Evolutionary conservation across 1,284 basidiomycete species (phyloP).

Genomic region (Cryptococcus neoformans): DNA sequence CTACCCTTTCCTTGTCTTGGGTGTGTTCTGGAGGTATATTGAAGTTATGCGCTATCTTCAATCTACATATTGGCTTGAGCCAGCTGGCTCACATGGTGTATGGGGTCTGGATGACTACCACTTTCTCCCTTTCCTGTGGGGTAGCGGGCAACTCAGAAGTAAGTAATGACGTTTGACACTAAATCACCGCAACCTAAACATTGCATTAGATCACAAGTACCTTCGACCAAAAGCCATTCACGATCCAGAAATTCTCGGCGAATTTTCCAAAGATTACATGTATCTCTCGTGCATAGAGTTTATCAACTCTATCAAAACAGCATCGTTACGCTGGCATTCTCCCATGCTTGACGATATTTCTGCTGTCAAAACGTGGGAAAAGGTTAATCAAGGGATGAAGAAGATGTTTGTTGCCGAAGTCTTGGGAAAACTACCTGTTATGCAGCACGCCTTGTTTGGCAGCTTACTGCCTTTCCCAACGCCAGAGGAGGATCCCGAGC

Average conservation of each 20-base stretch:
- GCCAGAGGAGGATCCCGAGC: conserved; percentile 46
- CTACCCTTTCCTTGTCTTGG: conserved; percentile 72
- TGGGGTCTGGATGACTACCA: conserved; percentile 99
- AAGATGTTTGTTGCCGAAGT: conserved; percentile 99
- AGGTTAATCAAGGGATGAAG: conserved; percentile 96
- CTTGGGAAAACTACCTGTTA: conserved; percentile 89
- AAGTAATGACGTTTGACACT: conserved; percentile 20
- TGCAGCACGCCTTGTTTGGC: conserved; percentile 96
- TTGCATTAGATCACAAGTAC: conserved; percentile 70
- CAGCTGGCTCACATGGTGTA: conserved; percentile 95
- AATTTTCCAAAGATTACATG: conserved; percentile 90
- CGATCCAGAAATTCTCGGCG: conserved; percentile 86
- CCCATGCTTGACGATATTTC: conserved; percentile 99
- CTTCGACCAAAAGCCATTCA: conserved; percentile 91
- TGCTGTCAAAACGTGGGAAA: conserved; percentile 94
- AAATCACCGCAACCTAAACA: background rate
- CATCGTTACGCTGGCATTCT: conserved; percentile 94
- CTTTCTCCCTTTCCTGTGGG: conserved; percentile 91
- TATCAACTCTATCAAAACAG: conserved; percentile 97
- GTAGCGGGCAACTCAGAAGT: conserved; percentile 70
- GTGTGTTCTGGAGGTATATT: conserved; percentile 93
- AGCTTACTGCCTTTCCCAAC: conserved; percentile 66
- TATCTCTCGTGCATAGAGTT: conserved; percentile 96
- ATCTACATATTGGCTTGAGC: conserved; percentile 95
- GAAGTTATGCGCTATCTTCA: conserved; percentile 86